Base-by-base conservation (phyloP, 2,329 filamentous ascomycete species). In the Aspergillus fijiensis region DNA sequence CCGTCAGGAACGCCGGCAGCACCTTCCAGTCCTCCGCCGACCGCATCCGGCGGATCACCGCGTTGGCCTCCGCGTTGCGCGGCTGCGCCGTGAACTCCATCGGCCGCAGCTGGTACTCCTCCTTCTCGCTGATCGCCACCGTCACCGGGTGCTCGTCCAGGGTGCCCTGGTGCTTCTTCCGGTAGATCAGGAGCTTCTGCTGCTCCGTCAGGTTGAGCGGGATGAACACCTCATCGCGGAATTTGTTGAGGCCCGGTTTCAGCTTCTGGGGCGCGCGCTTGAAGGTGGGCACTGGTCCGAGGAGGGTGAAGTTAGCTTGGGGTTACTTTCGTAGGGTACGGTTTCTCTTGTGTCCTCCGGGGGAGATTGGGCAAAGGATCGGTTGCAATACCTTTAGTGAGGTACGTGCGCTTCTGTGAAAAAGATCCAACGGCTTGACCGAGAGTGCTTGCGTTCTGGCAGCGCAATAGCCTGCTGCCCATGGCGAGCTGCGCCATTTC, bases 191-290 rank as follows among this genome's bases (percentile, higher is more conserved):
- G 47, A 68, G 71, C 60, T 71, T 72, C 59, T 80, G 78, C 48
- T 70, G 70, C 5, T 67, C 60, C 39, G 69, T 66, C 4, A 81
- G 72, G 42, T 73, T 72, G 52, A 70, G 71, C 29, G 79, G 79
- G 33, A 80, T 76, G 67, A 81, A 80, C 53, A 80, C 69, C 47
- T 76, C 73, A 61, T 79, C 66, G 63, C 79, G 78, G 67, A 77
- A 79, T 60, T 69, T 70, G 29, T 71, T 65, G 33, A 81, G 72
- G 52, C 76, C 68, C 49, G 73, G 64, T 63, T 80, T 73, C 58
- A 80, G 69, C 65, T 80, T 74, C 52, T 74, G 63, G 29, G 76
- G 77, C 16, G 72, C 71, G 52, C 76, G 76, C 14, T 73, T 70
- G 65, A 80, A 80, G 5, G 67, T 70, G 11, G 78, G 78, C 45